Evolutionary conservation across 208 protist species (phyloP), one percentile per base, ranked within the genome.

Genomic region (Jaenimonas drosophilae): DNA sequence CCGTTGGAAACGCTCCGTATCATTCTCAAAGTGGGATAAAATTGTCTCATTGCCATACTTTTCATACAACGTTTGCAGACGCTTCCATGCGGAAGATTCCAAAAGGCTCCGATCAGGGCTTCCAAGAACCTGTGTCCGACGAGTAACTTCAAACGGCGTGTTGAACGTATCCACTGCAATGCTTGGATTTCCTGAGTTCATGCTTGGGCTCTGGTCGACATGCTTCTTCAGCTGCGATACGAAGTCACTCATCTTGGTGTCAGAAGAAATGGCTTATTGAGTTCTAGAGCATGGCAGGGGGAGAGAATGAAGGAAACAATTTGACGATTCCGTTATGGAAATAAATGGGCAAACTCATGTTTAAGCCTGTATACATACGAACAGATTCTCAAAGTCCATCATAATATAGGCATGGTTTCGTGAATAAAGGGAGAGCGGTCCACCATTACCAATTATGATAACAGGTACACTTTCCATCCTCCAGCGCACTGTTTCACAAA

Each of bases 61-160:
- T 44, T 90, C 76, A 49, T 90, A 90, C 17, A 90, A 57, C 17
- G 49, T 39, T 41, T 79, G 66, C 44, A 90, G 67, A 26, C 66
- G 59, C 33, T 61, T 60, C 76, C 80, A 90, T 9, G 76, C 51
- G 23, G 42, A 25, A 24, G 64, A 78, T 0, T 75, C 59, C 27
- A 60, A 41, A 2, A 90, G 59, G 32, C 24, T 59, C 12, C 29
- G 48, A 59, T 90, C 76, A 7, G 54, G 37, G 3, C 41, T 41
- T 17, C 59, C 65, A 36, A 70, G 37, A 12, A 58, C 46, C 40
- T 64, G 72, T 27, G 70, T 78, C 45, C 55, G 76, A 31, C 80
- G 63, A 23, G 42, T 47, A 23, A 90, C 47, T 43, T 90, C 76
- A 26, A 66, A 33, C 16, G 76, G 64, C 7, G 54, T 36, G 51